These are phyloP conservation scores for Silene latifolia DNA, from an alignment of 148 eudicot genomes.

Conservation along the genomic window DNA sequence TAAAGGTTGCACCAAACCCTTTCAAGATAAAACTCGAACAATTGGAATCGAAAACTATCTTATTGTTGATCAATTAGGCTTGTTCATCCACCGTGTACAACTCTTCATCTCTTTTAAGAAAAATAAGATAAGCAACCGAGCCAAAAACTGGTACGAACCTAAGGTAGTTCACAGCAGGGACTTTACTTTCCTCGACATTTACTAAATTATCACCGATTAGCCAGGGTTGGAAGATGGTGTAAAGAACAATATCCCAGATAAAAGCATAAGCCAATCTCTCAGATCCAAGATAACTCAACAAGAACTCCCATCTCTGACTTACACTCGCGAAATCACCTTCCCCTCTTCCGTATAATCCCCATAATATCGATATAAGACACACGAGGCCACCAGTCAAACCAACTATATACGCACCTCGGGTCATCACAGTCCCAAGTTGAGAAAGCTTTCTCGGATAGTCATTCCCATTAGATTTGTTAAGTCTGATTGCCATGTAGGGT, in stretches of 20 bases:
- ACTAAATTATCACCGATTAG: conserved; percentile 75
- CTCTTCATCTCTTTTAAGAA: conserved; percentile 43
- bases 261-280: conserved; percentile 95
- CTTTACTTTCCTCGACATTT: conserved; percentile 50
- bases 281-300: conserved; percentile 58
- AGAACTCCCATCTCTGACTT: conserved; percentile 58
- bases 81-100: conserved; percentile 17
- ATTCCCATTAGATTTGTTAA: conserved; percentile 48
- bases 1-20: background rate
- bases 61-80: conserved; percentile 9
- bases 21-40: background rate
- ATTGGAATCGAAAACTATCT: background rate
- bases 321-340: conserved; percentile 66
- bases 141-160: conserved; percentile 80
- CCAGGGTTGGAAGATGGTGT: conserved; percentile 87
- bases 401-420: conserved; percentile 62
- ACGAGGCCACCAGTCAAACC: conserved; percentile 60
- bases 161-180: conserved; percentile 39
- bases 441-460: conserved; percentile 52
- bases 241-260: conserved; percentile 82
- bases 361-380: conserved; percentile 53
- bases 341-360: conserved; percentile 72
- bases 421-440: conserved; percentile 61
- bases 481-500: conserved; percentile 94
- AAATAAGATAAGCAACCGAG: conserved; percentile 60